These are phyloP conservation scores for Astrothelium macrocarpum DNA, from an alignment of 495 filamentous ascomycete species.

Conservation along the genomic window DNA sequence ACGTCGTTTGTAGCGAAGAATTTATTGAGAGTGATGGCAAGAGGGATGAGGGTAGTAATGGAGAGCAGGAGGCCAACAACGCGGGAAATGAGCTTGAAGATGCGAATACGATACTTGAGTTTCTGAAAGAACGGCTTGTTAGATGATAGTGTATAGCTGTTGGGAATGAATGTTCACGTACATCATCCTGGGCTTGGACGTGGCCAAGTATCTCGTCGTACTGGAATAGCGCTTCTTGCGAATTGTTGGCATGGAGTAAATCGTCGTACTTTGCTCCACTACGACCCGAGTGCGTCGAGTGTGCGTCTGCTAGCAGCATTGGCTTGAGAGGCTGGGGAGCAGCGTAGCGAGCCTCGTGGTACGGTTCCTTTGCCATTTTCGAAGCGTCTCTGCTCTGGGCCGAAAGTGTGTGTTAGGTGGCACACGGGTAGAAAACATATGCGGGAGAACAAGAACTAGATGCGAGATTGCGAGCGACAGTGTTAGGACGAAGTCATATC, in stretches of 20 bases:
- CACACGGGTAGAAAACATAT: too few species aligned
- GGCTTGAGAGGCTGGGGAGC: not conserved
- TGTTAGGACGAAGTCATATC: too few species aligned
- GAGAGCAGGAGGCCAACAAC: conserved; percentile 8
- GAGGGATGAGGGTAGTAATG: conserved; percentile 4
- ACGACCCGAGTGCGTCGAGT: not conserved
- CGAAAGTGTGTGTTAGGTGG: too few species aligned
- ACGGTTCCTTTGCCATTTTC: not conserved
- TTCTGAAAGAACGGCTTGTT: not conserved
- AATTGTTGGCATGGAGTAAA: not conserved
- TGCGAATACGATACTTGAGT: conserved; percentile 14
- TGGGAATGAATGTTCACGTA: not conserved
- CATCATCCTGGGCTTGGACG: not conserved
- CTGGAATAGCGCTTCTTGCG: conserved; percentile 1
- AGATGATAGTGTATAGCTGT: not conserved
- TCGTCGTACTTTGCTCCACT: conserved; percentile 5
- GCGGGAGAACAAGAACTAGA: too few species aligned
- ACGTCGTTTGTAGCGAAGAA: conserved; percentile 11
- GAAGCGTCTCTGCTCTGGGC: not conserved
- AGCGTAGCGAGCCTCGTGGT: not conserved
- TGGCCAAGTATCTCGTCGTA: not conserved
- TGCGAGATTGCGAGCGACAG: too few species aligned
- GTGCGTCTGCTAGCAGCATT: not conserved
- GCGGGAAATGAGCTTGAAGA: conserved; percentile 13
- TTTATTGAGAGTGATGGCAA: conserved; percentile 12